phyloP scores from a whole-genome alignment of 768 basidiomycete genomes.

The Lentinula detonsa region DNA sequence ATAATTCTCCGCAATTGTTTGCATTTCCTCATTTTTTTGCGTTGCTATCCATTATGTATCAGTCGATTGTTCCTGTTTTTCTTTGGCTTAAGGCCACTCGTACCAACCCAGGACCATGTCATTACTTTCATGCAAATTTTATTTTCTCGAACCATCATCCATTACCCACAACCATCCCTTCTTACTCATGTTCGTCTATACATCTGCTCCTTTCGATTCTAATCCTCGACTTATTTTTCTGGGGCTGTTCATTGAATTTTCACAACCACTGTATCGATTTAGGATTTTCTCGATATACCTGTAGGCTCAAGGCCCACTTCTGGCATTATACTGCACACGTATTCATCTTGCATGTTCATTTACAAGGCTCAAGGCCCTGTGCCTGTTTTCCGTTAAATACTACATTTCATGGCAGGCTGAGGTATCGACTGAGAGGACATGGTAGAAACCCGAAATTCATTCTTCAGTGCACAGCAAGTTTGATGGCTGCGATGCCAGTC shows the following conservation, averaged over 20 bases:
- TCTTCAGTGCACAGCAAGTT: too few relatives aligned
- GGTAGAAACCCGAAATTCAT: too few relatives aligned
- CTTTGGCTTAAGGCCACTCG: conserved; percentile 2
- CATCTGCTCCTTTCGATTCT: neutral
- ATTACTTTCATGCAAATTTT: neutral
- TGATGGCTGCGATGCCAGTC: too few relatives aligned
- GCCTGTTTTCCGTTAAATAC: neutral
- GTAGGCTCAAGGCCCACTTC: conserved; percentile 8
- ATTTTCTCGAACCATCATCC: neutral
- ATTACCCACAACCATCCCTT: too few relatives aligned
- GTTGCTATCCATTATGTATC: neutral
- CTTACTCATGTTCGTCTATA: neutral
- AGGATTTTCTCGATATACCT: conserved; percentile 3
- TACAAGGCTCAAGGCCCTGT: conserved; percentile 5
- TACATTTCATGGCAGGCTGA: neutral
- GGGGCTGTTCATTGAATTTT: neutral
- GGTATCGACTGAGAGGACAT: too few relatives aligned
- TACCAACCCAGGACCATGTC: neutral
- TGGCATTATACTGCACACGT: neutral
- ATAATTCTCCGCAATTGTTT: neutral
- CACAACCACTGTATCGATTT: conserved; percentile 4
- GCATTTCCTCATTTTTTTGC: neutral
- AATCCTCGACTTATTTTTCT: neutral
- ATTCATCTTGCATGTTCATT: neutral
- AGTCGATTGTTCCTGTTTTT: neutral